These are phyloP conservation scores for Comarum palustre DNA, from an alignment of 306 rosid genomes.

Conservation along the genomic window DNA sequence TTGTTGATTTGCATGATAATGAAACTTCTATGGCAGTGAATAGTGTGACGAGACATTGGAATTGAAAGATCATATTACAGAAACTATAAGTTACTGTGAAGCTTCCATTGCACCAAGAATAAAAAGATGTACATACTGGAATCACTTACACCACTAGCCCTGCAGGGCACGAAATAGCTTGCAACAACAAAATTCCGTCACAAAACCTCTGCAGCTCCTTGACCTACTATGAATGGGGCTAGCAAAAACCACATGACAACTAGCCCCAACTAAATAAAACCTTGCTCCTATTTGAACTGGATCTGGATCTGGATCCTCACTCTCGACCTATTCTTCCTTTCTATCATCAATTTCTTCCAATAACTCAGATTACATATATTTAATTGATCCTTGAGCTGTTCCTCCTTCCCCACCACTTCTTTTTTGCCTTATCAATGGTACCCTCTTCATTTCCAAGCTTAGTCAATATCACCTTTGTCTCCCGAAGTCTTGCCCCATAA, in stretches of 20 bases:
- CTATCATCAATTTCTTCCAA: conserved; percentile 20
- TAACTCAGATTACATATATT: conserved; percentile 5
- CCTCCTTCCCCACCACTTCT: conserved; percentile 96
- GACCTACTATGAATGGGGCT: conserved; percentile 25
- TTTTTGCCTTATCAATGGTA: conserved; percentile 60
- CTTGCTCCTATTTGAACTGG: conserved; percentile 15
- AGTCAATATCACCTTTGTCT: conserved; percentile 75
- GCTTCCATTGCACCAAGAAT: conserved; percentile 16
- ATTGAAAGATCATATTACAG: not conserved
- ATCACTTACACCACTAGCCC: conserved; percentile 15
- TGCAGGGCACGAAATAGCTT: conserved; percentile 25
- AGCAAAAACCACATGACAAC: conserved; percentile 37
- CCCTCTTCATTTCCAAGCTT: conserved; percentile 87
- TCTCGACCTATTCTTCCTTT: conserved; percentile 17
- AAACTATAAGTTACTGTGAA: conserved; percentile 12
- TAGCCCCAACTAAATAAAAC: conserved; percentile 36
- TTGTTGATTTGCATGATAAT: not conserved
- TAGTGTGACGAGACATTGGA: not conserved
- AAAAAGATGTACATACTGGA: conserved; percentile 35
- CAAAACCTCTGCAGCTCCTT: conserved; percentile 24
- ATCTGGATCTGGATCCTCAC: not conserved
- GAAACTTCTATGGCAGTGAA: not conserved
- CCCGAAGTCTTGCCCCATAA: conserved; percentile 74
- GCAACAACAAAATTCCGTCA: conserved; percentile 32
- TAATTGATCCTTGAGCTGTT: conserved; percentile 81